Evolutionary conservation across 169 alveolate genomes (phyloP), one percentile per base, ranked within the genome.

Genomic region (Cryptosporidium canis): DNA sequence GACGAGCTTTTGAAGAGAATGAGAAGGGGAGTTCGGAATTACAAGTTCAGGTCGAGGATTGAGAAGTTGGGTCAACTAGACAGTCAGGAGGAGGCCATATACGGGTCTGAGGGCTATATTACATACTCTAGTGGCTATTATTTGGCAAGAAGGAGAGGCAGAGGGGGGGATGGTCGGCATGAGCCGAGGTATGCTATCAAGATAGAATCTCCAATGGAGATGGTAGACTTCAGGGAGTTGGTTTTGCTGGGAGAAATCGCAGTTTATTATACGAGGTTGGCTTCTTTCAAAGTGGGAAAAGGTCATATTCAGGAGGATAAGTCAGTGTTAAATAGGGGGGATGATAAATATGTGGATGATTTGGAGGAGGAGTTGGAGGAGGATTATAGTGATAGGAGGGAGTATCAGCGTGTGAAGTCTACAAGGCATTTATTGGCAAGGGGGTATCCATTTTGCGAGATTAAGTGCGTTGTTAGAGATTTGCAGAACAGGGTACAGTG

Each of bases 361-460:
- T 21, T 27, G 6, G 58, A 41, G 11, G 61, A 41, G n/a, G 55
- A 31, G 27, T 29, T 61, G 5, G 68, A 61, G 27, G 58, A 48
- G 18, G 63, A 51, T 51, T 29, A 61, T 33, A 14, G 31, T 6
- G 12, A 16, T 61, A n/a, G 31, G 41, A 44, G 31, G n/a, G 68
- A 61, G 47, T 29, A 61, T n/a, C 47, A 61, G 3, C 24, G 12
- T 1, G 45, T 16, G n/a, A 29, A 61, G 24, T 12, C 6, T 3
- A n/a, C 41, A 3, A 66, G 27, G 37, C 33, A 66, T n/a, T 66
- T 43, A 11, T 6, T 66, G 21, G 11, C 82, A 66, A 77, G 48
- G 48, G 45, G 55, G 2, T 77, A 77, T 77, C 87, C 87, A 39
- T 27, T 58, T 24, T 77, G 87, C 31, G 87, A 77, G 58, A 18